These are phyloP conservation scores for Athelia psychrophila DNA, from an alignment of 1,284 basidiomycete species.

Conservation along the genomic window DNA sequence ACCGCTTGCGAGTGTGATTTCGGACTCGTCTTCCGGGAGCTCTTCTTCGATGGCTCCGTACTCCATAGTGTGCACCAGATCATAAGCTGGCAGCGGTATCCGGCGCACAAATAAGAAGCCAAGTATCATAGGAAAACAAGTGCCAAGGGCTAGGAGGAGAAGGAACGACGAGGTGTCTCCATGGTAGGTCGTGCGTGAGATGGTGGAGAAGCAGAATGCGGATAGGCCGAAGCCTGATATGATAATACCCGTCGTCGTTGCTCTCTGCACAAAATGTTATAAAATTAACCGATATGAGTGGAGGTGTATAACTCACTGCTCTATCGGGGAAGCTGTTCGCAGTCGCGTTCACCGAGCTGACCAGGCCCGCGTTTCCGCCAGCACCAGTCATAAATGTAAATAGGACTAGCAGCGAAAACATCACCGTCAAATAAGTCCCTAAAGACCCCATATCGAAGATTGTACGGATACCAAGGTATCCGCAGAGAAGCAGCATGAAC, in stretches of 20 bases:
- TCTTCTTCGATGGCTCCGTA: background rate
- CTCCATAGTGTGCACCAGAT: slow-evolving; percentile 4
- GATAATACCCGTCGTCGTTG: slow-evolving; percentile 69
- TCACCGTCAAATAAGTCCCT: slow-evolving; percentile 1
- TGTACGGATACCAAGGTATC: slow-evolving; percentile 64
- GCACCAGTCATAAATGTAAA: slow-evolving; percentile 59
- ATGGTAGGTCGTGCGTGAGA: slow-evolving; percentile 64
- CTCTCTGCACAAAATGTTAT: slow-evolving; percentile 43
- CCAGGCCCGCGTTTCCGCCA: slow-evolving; percentile 59
- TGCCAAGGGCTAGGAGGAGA: slow-evolving; percentile 67
- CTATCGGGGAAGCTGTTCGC: slow-evolving; percentile 63
- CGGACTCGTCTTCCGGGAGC: background rate
- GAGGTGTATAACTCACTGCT: slow-evolving; percentile 31
- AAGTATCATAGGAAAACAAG: slow-evolving; percentile 64
- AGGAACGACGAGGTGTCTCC: slow-evolving; percentile 73
- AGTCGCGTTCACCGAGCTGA: slow-evolving; percentile 57
- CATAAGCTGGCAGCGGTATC: slow-evolving; percentile 44
- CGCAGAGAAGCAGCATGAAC: slow-evolving; percentile 51
- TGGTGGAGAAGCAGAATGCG: slow-evolving; percentile 75
- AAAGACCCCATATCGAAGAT: slow-evolving; percentile 56
- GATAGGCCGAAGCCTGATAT: slow-evolving; percentile 84
- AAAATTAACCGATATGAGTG: background rate
- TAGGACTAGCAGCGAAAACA: slow-evolving; percentile 36
- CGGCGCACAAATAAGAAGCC: slow-evolving; percentile 63
- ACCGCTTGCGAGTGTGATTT: too few species aligned